Conservation (phyloP, 768 basidiomycete genomes). For the Boletales sp. region DNA sequence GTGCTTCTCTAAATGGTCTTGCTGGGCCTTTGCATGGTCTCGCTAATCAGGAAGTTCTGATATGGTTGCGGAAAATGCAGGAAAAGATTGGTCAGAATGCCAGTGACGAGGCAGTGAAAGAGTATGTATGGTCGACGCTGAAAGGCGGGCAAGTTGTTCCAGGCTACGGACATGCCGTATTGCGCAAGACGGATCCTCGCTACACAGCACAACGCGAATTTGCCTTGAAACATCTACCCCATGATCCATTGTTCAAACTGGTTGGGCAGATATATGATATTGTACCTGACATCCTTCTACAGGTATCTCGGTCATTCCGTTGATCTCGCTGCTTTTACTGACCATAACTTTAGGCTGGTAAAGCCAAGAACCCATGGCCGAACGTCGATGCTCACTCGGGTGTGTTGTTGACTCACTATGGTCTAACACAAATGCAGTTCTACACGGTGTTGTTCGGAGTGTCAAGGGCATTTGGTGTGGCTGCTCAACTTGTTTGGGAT, state of each 20-base stretch:
- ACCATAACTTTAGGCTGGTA: conserved; percentile 57
- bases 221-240: conserved; percentile 77
- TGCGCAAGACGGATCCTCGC: conserved; percentile 89
- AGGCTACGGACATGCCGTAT: conserved; percentile 84
- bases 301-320: conserved; percentile 40
- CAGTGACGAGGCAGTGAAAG: conserved; percentile 81
- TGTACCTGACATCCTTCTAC: conserved; percentile 86
- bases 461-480: conserved; percentile 89
- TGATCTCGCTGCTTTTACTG: conserved; percentile 1
- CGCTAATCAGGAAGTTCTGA: conserved; percentile 94
- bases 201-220: conserved; percentile 91
- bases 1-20: conserved; percentile 90
- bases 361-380: conserved; percentile 93
- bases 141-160: conserved; percentile 94
- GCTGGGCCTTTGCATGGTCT: conserved; percentile 97
- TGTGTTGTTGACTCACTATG: conserved; percentile 81
- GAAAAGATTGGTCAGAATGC: conserved; percentile 80
- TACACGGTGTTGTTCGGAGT: conserved; percentile 98
- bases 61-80: conserved; percentile 96
- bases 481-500: conserved; percentile 90
- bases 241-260: conserved; percentile 91
- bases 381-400: conserved; percentile 98
- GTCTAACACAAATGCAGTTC: conserved; percentile 87
- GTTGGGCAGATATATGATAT: conserved; percentile 86
- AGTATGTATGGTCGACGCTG: conserved; percentile 94